Conservation (phyloP, 176 grass and related monocot species). For the Dactylis glomerata region DNA sequence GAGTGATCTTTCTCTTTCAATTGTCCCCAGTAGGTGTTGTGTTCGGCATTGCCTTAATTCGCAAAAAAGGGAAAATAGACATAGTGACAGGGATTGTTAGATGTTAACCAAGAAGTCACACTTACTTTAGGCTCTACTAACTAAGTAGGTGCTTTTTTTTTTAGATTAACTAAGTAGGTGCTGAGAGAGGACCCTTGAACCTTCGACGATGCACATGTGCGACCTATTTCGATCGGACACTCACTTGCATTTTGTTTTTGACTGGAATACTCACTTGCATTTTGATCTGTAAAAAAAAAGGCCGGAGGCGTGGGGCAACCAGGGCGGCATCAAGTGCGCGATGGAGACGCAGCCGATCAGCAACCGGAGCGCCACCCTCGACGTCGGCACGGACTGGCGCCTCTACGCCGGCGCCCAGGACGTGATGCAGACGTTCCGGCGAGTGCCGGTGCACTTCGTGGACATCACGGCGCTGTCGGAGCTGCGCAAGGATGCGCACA, state of each 20-base stretch:
- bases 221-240: background rate
- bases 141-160: conserved; percentile 25
- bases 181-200: conserved; percentile 21
- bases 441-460: conserved; percentile 56
- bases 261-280: no score
- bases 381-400: conserved; percentile 77
- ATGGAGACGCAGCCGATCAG: conserved; percentile 69
- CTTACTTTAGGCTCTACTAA: background rate
- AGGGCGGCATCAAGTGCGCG: conserved; percentile 85
- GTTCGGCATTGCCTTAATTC: conserved; percentile 21
- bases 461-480: conserved; percentile 79
- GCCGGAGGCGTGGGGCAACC: conserved; percentile 78
- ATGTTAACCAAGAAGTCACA: background rate
- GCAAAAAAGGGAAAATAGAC: background rate
- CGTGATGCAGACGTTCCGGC: conserved; percentile 35
- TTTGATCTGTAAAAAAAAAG: conserved; percentile 27
- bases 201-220: conserved; percentile 19
- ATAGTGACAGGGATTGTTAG: background rate
- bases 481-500: conserved; percentile 82
- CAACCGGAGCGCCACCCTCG: conserved; percentile 52
- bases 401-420: conserved; percentile 58
- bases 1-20: background rate
- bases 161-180: conserved; percentile 27
- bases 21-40: conserved; percentile 21
- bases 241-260: background rate